Conservation (phyloP, 75 land plant genomes). For the Isoetes taiwanensis region DNA sequence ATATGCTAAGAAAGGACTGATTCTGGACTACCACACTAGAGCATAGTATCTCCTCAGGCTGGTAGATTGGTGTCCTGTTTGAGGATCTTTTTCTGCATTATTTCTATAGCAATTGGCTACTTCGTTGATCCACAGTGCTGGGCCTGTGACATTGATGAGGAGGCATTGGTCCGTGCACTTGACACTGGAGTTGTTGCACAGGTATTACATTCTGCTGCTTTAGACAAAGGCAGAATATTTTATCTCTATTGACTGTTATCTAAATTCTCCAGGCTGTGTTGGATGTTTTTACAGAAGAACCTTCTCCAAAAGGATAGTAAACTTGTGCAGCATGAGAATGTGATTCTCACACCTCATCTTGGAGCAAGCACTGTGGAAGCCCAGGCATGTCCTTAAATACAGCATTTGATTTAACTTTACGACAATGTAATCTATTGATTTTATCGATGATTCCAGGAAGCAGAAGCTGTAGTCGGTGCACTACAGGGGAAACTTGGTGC, state of each 20-base stretch:
- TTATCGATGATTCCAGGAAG: slow-evolving; percentile 31
- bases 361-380: slow-evolving; percentile 67
- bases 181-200: slow-evolving; percentile 61
- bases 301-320: slow-evolving; percentile 45
- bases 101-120: too few relatives aligned
- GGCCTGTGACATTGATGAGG: slow-evolving; percentile 72
- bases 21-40: too few relatives aligned
- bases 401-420: too few relatives aligned
- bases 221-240: too few relatives aligned
- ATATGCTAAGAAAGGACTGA: too few relatives aligned
- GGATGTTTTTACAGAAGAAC: slow-evolving; percentile 60
- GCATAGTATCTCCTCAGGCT: too few relatives aligned
- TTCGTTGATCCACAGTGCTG: too few relatives aligned
- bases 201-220: slow-evolving; percentile 37
- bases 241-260: too few relatives aligned
- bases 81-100: too few relatives aligned
- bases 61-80: too few relatives aligned
- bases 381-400: slow-evolving; percentile 22
- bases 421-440: background rate
- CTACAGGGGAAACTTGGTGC: slow-evolving; percentile 57
- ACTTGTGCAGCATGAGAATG: slow-evolving; percentile 47
- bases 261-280: slow-evolving; percentile 57
- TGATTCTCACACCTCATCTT: slow-evolving; percentile 57
- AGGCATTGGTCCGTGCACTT: slow-evolving; percentile 48
- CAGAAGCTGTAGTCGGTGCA: slow-evolving; percentile 72